Conservation (phyloP, 306 rosid species). For the Trichosanthes cucumerina region DNA sequence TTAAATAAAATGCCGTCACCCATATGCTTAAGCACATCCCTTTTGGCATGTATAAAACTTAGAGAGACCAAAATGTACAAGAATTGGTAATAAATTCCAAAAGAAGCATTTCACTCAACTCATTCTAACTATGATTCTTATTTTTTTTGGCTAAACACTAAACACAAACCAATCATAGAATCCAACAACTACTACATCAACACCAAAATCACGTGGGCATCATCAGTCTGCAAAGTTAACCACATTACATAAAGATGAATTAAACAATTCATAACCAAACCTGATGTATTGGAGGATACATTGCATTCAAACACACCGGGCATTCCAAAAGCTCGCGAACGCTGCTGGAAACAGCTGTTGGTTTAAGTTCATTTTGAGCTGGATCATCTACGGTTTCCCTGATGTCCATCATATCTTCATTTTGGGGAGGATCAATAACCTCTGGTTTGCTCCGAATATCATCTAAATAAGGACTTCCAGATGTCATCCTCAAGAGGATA, state of each 20-base stretch:
- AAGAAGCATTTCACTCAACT: neutral
- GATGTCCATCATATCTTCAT: slow-evolving; percentile 50
- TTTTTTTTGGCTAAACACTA: neutral
- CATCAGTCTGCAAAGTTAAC: neutral
- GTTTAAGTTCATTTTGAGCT: slow-evolving; percentile 35
- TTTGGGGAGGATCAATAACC: slow-evolving; percentile 67
- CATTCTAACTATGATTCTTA: neutral
- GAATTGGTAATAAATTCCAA: neutral
- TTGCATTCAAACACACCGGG: slow-evolving; percentile 90
- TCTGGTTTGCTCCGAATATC: slow-evolving; percentile 58
- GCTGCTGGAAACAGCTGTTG: slow-evolving; percentile 64
- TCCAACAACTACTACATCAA: neutral
- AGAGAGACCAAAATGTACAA: neutral
- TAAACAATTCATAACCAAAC: slow-evolving; percentile 21
- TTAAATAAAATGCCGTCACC: neutral
- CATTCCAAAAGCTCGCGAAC: slow-evolving; percentile 91
- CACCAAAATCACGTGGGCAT: neutral
- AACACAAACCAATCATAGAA: neutral
- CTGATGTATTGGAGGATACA: slow-evolving; percentile 98
- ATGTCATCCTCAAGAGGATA: slow-evolving; percentile 35
- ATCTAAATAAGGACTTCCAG: slow-evolving; percentile 52
- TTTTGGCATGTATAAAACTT: neutral
- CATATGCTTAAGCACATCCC: neutral
- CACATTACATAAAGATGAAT: neutral
- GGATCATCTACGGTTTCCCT: slow-evolving; percentile 50